Conservation (phyloP, 2,329 filamentous ascomycete genomes). For the Xylariaceae sp. region DNA sequence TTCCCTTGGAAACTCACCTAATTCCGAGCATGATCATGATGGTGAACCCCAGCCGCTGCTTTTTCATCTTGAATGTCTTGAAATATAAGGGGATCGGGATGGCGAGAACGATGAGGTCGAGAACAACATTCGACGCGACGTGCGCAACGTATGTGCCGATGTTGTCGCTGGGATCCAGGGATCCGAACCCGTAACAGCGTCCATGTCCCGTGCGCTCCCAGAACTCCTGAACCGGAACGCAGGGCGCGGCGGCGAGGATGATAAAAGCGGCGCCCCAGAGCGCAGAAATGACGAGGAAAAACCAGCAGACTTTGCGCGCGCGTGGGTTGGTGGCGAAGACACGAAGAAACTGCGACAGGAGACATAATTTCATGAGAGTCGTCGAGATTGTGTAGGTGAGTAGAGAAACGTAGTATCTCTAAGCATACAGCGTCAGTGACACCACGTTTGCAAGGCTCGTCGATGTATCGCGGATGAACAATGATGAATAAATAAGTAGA, state of each 20-base stretch:
- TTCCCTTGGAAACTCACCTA: constrained; percentile 26
- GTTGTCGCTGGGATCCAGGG: constrained; percentile 25
- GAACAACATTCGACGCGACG: constrained; percentile 30
- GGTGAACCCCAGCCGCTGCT: constrained; percentile 32
- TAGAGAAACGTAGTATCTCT: constrained; percentile 35
- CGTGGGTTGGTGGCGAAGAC: constrained; percentile 29
- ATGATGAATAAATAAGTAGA: background rate
- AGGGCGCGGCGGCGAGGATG: constrained; percentile 32
- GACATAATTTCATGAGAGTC: constrained; percentile 37
- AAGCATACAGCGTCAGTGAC: constrained; percentile 3
- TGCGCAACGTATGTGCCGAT: constrained; percentile 31
- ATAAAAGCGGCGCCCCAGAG: constrained; percentile 33
- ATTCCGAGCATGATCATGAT: constrained; percentile 33
- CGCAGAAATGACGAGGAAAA: constrained; percentile 25
- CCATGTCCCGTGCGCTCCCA: constrained; percentile 27
- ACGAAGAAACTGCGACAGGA: constrained; percentile 38
- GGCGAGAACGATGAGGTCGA: constrained; percentile 33
- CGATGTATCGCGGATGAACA: background rate
- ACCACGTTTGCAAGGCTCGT: background rate
- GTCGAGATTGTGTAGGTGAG: constrained; percentile 34
- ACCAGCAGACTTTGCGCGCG: constrained; percentile 25
- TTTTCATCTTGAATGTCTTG: constrained; percentile 25
- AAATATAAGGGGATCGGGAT: constrained; percentile 33
- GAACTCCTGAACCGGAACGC: constrained; percentile 32
- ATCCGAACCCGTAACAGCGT: constrained; percentile 34